A percentile compares a stretch with the other conserved stretches of the same genome.
Evolutionary conservation across 305 asterid species (phyloP).

Genomic region (Lippia alba): DNA sequence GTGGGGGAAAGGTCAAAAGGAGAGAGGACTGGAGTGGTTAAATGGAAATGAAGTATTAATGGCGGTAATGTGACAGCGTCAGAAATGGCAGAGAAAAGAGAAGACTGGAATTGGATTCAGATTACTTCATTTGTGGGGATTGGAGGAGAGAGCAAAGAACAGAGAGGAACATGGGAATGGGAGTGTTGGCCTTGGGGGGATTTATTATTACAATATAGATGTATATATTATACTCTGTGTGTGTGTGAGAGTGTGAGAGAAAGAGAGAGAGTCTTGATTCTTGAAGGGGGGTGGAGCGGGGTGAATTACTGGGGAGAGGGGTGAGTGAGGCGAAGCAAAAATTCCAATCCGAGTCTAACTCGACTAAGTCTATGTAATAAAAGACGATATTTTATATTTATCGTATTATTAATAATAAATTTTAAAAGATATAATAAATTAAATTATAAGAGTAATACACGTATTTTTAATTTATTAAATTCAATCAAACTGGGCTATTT

Average conservation of each 20-base stretch:
- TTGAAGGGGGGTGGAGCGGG: slow-evolving; percentile 35
- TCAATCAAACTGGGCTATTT: too few species aligned
- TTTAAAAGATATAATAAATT: too few species aligned
- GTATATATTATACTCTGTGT: background rate
- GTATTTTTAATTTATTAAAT: too few species aligned
- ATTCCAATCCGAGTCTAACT: too few species aligned
- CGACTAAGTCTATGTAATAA: too few species aligned
- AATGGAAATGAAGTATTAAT: slow-evolving; percentile 21
- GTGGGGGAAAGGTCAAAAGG: slow-evolving; percentile 27
- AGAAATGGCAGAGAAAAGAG: slow-evolving; percentile 34
- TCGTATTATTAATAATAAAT: too few species aligned
- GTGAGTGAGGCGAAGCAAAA: too few species aligned
- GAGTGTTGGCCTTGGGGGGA: background rate
- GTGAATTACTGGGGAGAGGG: slow-evolving; percentile 29
- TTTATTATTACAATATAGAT: slow-evolving; percentile 23
- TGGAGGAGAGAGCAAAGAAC: slow-evolving; percentile 37
- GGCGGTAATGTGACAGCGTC: slow-evolving; percentile 28
- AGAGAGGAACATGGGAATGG: slow-evolving; percentile 17
- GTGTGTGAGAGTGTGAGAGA: background rate
- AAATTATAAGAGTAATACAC: too few species aligned
- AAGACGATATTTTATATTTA: too few species aligned
- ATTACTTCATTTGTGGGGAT: slow-evolving; percentile 32
- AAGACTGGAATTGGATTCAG: slow-evolving; percentile 6
- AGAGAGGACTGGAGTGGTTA: slow-evolving; percentile 2
- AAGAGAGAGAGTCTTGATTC: background rate